Percentiles rank a stretch among this genome's conserved stretches.
Evolutionary conservation across 2,329 filamentous ascomycete species (phyloP).

Genomic region (Cephalotrichum gorgonifer): DNA sequence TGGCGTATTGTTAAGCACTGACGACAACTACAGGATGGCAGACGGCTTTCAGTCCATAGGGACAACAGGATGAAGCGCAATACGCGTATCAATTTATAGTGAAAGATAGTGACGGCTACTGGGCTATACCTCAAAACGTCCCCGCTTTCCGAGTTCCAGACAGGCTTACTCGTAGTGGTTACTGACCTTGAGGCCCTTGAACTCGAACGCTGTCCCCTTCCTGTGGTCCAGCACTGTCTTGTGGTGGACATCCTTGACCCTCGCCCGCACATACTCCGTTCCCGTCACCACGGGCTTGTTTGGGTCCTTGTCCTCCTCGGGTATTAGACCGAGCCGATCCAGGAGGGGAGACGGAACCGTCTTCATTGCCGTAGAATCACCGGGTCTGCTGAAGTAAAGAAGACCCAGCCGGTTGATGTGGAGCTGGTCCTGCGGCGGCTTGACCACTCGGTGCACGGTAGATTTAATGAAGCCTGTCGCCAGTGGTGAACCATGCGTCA

Average conservation of each 20-base stretch:
- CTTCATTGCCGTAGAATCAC: conserved; percentile 17
- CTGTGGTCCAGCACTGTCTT: neutral
- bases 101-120: no score
- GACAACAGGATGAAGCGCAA: no score
- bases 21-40: no score
- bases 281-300: conserved; percentile 14
- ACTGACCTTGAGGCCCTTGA: neutral
- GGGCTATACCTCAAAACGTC: no score
- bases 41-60: no score
- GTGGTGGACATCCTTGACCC: conserved; percentile 7
- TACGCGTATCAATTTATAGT: no score
- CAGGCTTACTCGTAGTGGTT: neutral
- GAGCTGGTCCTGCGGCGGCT: conserved; percentile 21
- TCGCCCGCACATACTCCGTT: conserved; percentile 17
- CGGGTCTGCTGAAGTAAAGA: conserved; percentile 33
- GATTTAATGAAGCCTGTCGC: conserved; percentile 21
- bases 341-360: conserved; percentile 20
- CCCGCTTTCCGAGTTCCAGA: no score
- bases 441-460: conserved; percentile 20
- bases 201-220: neutral
- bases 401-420: conserved; percentile 30
- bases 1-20: no score
- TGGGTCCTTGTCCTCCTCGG: conserved; percentile 8
- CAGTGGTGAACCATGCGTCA: no score
- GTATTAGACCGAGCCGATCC: conserved; percentile 16